Evolutionary conservation across 2,329 filamentous ascomycete species (phyloP).

Genomic region (Chaetoscypha palmicola): DNA sequence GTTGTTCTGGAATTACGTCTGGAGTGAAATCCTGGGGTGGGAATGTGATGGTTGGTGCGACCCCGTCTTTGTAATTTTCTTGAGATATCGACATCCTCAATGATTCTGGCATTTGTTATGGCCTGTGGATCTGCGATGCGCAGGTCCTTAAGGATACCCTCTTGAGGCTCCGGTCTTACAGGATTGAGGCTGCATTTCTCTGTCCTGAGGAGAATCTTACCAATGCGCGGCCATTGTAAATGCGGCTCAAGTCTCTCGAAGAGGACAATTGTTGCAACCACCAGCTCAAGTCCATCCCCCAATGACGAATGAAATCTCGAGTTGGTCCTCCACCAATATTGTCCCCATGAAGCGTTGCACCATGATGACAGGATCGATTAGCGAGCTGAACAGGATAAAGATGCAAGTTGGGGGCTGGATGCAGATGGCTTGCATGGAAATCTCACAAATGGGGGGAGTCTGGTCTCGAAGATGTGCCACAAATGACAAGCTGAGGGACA

Average conservation of each 20-base stretch:
- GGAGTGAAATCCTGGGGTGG: not conserved
- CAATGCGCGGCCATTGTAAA: not conserved
- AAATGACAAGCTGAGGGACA: too few species aligned
- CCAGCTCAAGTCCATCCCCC: not conserved
- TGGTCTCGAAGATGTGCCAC: too few species aligned
- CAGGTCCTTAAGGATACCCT: not conserved
- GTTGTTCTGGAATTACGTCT: not conserved
- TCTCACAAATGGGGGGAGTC: not conserved
- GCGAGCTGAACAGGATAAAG: constrained; percentile 3
- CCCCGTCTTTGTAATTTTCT: not conserved
- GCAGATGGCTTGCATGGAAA: not conserved
- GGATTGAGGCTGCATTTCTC: not conserved
- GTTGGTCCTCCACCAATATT: constrained; percentile 3
- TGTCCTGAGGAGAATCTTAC: constrained; percentile 4
- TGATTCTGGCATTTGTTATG: not conserved
- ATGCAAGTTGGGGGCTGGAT: not conserved
- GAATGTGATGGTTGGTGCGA: not conserved
- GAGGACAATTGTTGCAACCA: not conserved
- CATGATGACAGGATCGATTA: constrained; percentile 8
- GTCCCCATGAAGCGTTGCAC: not conserved
- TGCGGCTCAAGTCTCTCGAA: constrained; percentile 59
- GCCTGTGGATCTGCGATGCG: not conserved
- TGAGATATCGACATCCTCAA: not conserved
- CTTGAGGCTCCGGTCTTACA: not conserved
- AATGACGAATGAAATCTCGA: not conserved